These are phyloP conservation scores for Gracilaria caudata DNA, from an alignment of 23 red algal genomes.

Conservation along the genomic window DNA sequence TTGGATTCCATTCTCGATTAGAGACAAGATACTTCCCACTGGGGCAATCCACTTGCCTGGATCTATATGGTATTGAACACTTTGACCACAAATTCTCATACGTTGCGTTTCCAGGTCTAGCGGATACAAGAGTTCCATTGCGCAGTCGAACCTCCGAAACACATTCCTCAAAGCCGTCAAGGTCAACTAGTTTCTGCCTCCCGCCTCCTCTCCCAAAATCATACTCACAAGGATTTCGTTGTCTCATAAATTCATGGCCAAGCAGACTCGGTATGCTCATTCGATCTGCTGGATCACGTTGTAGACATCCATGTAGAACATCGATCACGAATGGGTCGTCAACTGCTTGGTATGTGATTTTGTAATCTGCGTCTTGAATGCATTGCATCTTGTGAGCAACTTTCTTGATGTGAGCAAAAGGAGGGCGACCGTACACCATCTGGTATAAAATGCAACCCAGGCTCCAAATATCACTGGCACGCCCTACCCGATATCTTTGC, in stretches of 20 bases:
- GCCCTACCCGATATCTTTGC: conserved; percentile 75
- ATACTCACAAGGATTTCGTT: not conserved
- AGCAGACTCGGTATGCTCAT: conserved; percentile 77
- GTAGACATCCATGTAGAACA: conserved; percentile 14
- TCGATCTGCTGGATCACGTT: conserved; percentile 45
- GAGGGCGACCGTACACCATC: conserved; percentile 52
- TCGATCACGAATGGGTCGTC: conserved; percentile 17
- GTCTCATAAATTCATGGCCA: conserved; percentile 39
- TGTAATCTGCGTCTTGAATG: conserved; percentile 85
- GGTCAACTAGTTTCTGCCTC: not conserved
- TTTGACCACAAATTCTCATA: conserved; percentile 1
- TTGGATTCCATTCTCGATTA: conserved; percentile 13
- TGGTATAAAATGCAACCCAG: conserved; percentile 26
- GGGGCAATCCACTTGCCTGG: not conserved
- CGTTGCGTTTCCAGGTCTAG: not conserved
- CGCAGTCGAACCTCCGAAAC: not conserved
- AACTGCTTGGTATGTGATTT: conserved; percentile 12
- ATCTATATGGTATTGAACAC: conserved; percentile 17
- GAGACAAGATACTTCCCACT: not conserved
- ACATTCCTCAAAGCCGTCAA: conserved; percentile 8
- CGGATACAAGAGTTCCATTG: not conserved
- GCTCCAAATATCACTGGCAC: conserved; percentile 96
- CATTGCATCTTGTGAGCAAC: conserved; percentile 82
- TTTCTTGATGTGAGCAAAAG: conserved; percentile 94
- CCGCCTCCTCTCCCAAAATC: not conserved